phyloP scores from a whole-genome alignment of 139 green algal species.

The Spirogloea muscicola region DNA sequence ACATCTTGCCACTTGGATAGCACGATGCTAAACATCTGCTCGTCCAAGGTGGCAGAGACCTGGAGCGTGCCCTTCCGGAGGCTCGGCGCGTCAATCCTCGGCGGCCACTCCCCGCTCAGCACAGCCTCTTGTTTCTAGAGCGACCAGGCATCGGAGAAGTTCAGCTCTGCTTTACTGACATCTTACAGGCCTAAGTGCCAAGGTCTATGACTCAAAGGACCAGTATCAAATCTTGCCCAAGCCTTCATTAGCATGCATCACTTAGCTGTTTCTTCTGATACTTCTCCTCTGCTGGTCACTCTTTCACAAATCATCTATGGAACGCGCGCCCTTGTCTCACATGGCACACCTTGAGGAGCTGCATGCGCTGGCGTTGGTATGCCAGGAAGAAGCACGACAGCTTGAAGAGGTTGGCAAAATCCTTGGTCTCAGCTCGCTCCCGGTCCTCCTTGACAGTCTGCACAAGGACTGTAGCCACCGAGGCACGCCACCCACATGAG shows the following conservation, averaged over 20 bases:
- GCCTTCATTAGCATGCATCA: neutral
- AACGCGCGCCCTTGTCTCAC: neutral
- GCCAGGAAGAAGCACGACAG: slow-evolving; percentile 3
- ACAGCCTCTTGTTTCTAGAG: too few species aligned
- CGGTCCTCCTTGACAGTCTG: slow-evolving; percentile 25
- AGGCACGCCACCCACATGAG: too few species aligned
- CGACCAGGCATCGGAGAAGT: too few species aligned
- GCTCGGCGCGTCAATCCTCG: neutral
- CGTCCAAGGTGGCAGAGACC: slow-evolving; percentile 10
- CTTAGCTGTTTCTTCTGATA: neutral
- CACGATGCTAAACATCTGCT: slow-evolving; percentile 24
- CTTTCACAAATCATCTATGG: neutral
- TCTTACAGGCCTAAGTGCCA: too few species aligned
- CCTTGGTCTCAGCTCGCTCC: neutral
- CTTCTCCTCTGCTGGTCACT: neutral
- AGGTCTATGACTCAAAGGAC: too few species aligned
- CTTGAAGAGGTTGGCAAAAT: slow-evolving; percentile 13
- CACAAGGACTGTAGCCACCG: slow-evolving; percentile 25
- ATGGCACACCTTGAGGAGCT: slow-evolving; percentile 9
- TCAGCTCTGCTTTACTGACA: too few species aligned
- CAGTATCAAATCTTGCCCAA: neutral
- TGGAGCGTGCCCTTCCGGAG: neutral
- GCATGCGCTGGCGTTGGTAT: slow-evolving; percentile 8
- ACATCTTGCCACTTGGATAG: slow-evolving; percentile 8
- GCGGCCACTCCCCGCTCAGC: neutral